Percentiles rank a stretch among this genome's conserved stretches.
Conservation (phyloP, 805 yeast species). For the Candida insectalens region DNA sequence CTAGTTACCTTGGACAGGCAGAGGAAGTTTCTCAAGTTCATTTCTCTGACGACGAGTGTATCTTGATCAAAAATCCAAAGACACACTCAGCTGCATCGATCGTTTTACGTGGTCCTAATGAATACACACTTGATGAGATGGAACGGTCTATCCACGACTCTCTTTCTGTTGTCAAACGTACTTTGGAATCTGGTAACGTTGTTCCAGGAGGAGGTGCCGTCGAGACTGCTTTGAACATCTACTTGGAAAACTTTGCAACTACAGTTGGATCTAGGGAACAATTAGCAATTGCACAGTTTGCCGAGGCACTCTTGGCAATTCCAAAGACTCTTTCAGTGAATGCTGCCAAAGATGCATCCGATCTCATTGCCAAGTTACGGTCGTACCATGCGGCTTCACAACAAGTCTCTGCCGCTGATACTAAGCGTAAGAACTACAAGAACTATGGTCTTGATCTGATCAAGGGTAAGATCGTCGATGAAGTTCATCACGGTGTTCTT, state of each 20-base stretch:
- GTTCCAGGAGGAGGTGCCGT: slow-evolving; percentile 99
- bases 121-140: slow-evolving; percentile 95
- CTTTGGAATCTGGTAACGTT: slow-evolving; percentile 85
- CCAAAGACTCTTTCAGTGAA: slow-evolving; percentile 96
- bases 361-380: slow-evolving; percentile 88
- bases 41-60: slow-evolving; percentile 95
- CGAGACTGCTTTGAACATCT: slow-evolving; percentile 90
- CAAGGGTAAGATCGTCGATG: slow-evolving; percentile 87
- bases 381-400: slow-evolving; percentile 96
- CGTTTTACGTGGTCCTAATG: slow-evolving; percentile 90
- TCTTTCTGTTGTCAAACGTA: slow-evolving; percentile 87
- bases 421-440: slow-evolving; percentile 75
- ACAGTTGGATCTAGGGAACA: slow-evolving; percentile 97
- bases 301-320: slow-evolving; percentile 76
- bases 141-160: slow-evolving; percentile 96
- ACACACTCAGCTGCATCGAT: slow-evolving; percentile 89
- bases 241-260: slow-evolving; percentile 93
- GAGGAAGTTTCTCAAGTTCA: slow-evolving; percentile 85
- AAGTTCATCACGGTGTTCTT: slow-evolving; percentile 73
- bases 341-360: slow-evolving; percentile 96
- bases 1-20: slow-evolving; percentile 79
- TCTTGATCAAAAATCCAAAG: slow-evolving; percentile 78
- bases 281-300: slow-evolving; percentile 96
- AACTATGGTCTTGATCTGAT: slow-evolving; percentile 90
- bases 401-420: slow-evolving; percentile 72